These are phyloP conservation scores for Myxozyma nipponensis DNA, from an alignment of 805 yeast species.

Conservation along the genomic window DNA sequence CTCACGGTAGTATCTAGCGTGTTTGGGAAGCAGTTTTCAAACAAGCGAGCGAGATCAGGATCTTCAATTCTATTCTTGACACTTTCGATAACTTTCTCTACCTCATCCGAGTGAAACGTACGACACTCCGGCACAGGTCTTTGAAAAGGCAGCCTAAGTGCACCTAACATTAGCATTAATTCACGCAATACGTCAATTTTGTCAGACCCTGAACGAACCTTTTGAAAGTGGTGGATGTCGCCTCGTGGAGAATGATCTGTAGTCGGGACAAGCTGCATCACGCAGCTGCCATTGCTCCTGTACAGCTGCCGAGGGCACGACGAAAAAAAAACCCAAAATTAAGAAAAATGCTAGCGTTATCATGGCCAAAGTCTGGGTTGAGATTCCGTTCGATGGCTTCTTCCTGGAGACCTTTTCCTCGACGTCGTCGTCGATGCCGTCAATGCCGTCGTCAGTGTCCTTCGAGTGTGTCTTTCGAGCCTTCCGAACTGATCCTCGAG, in stretches of 20 bases:
- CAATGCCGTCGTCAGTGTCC: neutral
- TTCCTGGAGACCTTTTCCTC: neutral
- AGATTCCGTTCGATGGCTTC: neutral
- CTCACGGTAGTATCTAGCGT: slow-evolving; percentile 82
- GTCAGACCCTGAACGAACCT: too few relatives aligned
- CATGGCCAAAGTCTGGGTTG: neutral
- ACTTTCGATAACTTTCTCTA: slow-evolving; percentile 58
- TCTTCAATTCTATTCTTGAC: slow-evolving; percentile 50
- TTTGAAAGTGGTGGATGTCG: slow-evolving; percentile 23
- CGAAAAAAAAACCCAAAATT: slow-evolving; percentile 4
- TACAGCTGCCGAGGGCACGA: slow-evolving; percentile 9
- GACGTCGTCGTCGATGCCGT: neutral
- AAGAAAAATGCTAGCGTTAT: slow-evolving; percentile 5
- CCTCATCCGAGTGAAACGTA: slow-evolving; percentile 59
- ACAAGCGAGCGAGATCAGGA: slow-evolving; percentile 65
- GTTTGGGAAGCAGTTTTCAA: slow-evolving; percentile 82
- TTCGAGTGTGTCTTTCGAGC: neutral
- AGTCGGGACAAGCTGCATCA: slow-evolving; percentile 27
- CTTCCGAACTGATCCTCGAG: neutral
- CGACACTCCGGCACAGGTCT: slow-evolving; percentile 71
- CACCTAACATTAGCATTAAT: slow-evolving; percentile 44
- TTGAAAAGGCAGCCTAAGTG: slow-evolving; percentile 60
- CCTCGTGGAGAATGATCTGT: slow-evolving; percentile 22
- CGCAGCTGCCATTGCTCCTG: slow-evolving; percentile 24
- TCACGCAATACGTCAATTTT: too few relatives aligned